Evolutionary conservation across 176 grass and related monocot genomes (phyloP).

Genomic region (Rhynchospora tenuis): DNA sequence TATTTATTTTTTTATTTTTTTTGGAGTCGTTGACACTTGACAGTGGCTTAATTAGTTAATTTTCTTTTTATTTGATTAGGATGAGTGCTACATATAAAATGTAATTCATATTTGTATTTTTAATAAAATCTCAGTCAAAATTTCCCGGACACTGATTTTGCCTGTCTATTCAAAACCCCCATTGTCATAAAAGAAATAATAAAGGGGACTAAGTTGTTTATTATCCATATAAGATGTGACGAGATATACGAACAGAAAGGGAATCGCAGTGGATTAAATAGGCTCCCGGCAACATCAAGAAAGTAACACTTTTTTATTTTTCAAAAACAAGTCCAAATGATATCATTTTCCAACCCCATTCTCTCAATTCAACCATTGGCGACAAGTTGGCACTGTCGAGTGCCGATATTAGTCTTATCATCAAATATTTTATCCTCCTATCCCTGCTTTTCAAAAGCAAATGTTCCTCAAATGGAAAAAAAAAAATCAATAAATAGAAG

Average conservation of each 20-base stretch:
- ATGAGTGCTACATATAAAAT: too few relatives aligned
- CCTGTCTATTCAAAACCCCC: background rate
- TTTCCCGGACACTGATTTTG: background rate
- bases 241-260: background rate
- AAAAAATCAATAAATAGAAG: background rate
- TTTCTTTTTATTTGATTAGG: too few relatives aligned
- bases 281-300: background rate
- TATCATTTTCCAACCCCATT: background rate
- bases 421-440: background rate
- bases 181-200: background rate
- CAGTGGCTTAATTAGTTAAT: too few relatives aligned
- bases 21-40: too few relatives aligned
- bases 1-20: too few relatives aligned
- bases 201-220: background rate
- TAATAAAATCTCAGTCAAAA: background rate
- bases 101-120: background rate
- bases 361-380: background rate
- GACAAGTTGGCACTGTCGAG: background rate
- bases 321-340: background rate
- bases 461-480: too few relatives aligned
- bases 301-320: background rate
- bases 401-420: background rate
- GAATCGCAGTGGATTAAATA: background rate
- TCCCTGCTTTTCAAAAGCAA: background rate
- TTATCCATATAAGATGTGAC: background rate